Evolutionary conservation across 73 alveolate species (phyloP).

Genomic region (Durusdinium trenchii): DNA sequence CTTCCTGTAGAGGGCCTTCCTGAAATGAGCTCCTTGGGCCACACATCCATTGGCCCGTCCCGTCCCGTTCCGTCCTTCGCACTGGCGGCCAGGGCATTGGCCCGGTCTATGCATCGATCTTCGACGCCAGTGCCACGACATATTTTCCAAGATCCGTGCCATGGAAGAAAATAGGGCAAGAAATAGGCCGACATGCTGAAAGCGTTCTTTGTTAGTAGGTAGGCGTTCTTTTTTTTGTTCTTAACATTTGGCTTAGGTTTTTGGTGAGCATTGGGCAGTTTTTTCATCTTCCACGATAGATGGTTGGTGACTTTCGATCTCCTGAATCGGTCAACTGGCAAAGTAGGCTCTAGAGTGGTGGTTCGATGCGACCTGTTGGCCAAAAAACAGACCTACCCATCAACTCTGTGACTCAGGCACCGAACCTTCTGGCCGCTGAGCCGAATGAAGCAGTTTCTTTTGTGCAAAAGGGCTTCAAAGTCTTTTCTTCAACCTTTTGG

Average conservation of each 20-base stretch:
- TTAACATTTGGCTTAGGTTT: too few relatives aligned
- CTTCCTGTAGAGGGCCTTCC: too few relatives aligned
- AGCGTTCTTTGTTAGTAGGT: not conserved
- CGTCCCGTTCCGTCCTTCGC: not conserved
- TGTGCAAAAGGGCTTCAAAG: not conserved
- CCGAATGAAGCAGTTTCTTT: not conserved
- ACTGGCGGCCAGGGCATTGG: slow-evolving; percentile 40
- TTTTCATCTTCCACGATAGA: not conserved
- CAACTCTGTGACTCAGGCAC: slow-evolving; percentile 36
- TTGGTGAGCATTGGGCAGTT: not conserved
- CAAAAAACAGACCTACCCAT: too few relatives aligned
- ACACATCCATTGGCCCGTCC: not conserved
- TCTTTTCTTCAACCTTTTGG: not conserved
- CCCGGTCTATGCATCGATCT: slow-evolving; percentile 71
- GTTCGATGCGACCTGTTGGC: too few relatives aligned
- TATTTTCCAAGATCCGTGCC: slow-evolving; percentile 36
- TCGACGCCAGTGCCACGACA: slow-evolving; percentile 31
- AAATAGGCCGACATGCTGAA: not conserved
- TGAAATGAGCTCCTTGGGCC: too few relatives aligned
- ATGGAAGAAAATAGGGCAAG: not conserved
- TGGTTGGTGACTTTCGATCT: not conserved
- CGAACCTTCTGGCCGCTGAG: slow-evolving; percentile 39
- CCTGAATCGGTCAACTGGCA: not conserved
- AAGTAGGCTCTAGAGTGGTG: too few relatives aligned
- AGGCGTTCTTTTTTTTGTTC: not conserved